Conservation (phyloP, 176 grass and related monocot species). For the Phyllostachys edulis region DNA sequence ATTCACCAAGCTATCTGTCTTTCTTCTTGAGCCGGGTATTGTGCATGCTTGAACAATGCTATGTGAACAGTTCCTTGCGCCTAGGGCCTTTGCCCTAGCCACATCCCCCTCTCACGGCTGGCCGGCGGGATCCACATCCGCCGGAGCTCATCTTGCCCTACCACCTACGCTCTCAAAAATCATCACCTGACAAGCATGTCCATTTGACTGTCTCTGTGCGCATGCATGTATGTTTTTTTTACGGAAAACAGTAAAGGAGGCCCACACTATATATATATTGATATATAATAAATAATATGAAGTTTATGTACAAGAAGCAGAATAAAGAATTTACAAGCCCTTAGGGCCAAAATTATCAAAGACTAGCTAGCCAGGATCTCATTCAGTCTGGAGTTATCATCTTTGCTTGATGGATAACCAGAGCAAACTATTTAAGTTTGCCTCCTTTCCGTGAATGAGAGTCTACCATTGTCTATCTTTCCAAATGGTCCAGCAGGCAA, state of each 20-base stretch:
- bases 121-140: too few relatives aligned
- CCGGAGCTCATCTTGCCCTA: too few relatives aligned
- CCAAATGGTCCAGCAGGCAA: not conserved
- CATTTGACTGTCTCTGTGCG: not conserved
- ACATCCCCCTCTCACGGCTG: too few relatives aligned
- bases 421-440: not conserved
- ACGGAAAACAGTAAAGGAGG: not conserved
- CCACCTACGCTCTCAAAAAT: too few relatives aligned
- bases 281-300: not conserved
- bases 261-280: not conserved
- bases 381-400: not conserved
- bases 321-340: not conserved
- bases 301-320: not conserved
- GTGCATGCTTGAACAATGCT: too few relatives aligned
- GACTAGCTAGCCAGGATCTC: not conserved
- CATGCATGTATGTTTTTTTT: not conserved
- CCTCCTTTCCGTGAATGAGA: not conserved
- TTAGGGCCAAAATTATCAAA: not conserved
- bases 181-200: too few relatives aligned
- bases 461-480: not conserved
- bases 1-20: too few relatives aligned
- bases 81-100: too few relatives aligned
- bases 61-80: too few relatives aligned
- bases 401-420: not conserved
- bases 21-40: too few relatives aligned